Percentiles rank a stretch among this genome's conserved stretches.
Conservation (phyloP, 1,139 yeast genomes). For the Sugiyamaella castrensis region DNA sequence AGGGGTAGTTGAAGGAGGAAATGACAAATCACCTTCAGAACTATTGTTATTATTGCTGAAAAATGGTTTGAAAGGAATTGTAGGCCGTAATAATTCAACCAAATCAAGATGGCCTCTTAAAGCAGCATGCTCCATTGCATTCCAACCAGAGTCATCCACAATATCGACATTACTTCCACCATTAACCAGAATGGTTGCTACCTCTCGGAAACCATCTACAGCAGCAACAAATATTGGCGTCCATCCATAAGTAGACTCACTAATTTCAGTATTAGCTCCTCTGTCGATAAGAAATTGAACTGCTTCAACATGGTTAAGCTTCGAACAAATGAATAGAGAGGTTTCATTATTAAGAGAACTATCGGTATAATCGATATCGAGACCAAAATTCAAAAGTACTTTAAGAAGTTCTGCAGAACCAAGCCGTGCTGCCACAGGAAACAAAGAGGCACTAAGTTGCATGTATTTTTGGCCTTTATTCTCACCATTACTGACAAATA, state of each 20-base stretch:
- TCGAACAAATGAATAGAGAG: constrained; percentile 74
- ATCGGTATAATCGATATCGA: constrained; percentile 64
- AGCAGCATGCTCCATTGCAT: constrained; percentile 94
- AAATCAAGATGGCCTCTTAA: constrained; percentile 80
- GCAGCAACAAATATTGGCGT: constrained; percentile 92
- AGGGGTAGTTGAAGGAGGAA: too few relatives aligned
- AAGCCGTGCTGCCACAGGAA: constrained; percentile 62
- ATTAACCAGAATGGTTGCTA: constrained; percentile 55
- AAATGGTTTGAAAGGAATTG: constrained; percentile 10
- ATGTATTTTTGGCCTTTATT: background rate
- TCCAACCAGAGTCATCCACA: constrained; percentile 90
- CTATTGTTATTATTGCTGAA: constrained; percentile 5
- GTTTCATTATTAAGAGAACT: constrained; percentile 58
- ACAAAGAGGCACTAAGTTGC: constrained; percentile 18
- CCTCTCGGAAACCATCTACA: constrained; percentile 68
- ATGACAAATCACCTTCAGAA: constrained; percentile 6
- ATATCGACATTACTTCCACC: constrained; percentile 49
- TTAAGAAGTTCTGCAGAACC: constrained; percentile 57
- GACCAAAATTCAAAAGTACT: constrained; percentile 55
- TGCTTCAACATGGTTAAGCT: constrained; percentile 54
- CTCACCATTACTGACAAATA: constrained; percentile 34
- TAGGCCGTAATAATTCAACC: constrained; percentile 58
- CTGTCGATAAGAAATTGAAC: constrained; percentile 53
- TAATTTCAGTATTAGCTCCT: constrained; percentile 71
- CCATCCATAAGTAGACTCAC: constrained; percentile 86